Conservation (phyloP, 2,329 filamentous ascomycete genomes). For the Helicocarpus griseus region DNA sequence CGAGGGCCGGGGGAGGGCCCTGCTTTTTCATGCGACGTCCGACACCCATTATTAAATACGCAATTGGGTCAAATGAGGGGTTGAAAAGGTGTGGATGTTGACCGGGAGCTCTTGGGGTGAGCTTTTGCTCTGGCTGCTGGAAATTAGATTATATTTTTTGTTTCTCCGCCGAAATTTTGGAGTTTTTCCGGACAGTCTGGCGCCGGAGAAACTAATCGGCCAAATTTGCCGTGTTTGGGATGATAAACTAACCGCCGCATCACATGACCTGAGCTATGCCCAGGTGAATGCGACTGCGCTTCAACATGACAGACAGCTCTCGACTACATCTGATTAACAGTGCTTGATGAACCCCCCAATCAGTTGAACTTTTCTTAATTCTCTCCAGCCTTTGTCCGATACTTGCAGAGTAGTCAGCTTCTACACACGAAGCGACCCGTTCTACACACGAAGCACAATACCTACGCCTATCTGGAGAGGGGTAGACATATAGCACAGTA, state of each 20-base stretch:
- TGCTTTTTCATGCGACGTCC: slow-evolving; percentile 95
- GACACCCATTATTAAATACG: slow-evolving; percentile 61
- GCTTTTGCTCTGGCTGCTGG: neutral
- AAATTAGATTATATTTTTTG: neutral
- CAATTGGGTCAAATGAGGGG: slow-evolving; percentile 7
- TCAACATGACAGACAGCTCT: no score
- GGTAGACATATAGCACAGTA: neutral
- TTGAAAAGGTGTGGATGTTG: neutral
- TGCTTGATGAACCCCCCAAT: no score
- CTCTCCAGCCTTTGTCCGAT: no score
- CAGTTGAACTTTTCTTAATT: no score
- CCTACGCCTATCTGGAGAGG: neutral
- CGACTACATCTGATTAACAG: no score
- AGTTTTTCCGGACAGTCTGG: neutral
- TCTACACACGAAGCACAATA: neutral
- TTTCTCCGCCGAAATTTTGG: neutral
- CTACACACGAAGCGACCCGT: no score
- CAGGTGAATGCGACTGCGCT: no score
- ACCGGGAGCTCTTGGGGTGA: neutral
- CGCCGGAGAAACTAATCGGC: neutral
- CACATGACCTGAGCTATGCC: no score
- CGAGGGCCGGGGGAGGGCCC: slow-evolving; percentile 71
- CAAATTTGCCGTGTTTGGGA: neutral
- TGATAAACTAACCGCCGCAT: no score
- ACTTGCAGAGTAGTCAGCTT: no score